Base-by-base conservation (phyloP, 257 asterid genomes). In the Henckelia pumila region DNA sequence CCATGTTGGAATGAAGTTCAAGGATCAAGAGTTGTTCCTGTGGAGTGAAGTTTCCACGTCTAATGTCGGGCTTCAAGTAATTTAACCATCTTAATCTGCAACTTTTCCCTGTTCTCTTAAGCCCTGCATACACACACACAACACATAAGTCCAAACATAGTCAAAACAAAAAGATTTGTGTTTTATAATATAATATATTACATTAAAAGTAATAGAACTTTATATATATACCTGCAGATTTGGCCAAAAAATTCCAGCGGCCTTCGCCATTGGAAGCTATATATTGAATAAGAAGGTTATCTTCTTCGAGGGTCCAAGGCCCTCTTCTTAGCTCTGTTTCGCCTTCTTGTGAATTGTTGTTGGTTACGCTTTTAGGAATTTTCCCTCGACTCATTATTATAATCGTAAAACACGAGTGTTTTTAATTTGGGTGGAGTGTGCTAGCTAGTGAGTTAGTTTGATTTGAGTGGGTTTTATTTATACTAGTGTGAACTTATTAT, bases 221-320 rank as follows among this genome's bases (percentile, higher is more conserved):
- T n/a, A n/a, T n/a, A n/a, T n/a, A n/a, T 30, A 68, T 26, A 87
- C 97, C 97, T 56, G 96, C 88, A 80, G 77, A 76, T 70, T 85
- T 81, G 63, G 95, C 93, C 6, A 80, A 71, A 30, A 82, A 76
- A 74, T 85, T 89, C 96, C 97, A 91, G 22, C 86, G 86, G 37
- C 97, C 96, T 89, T 88, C 97, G 1, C 95, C 92, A 64, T 87
- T 84, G 57, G 67, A 72, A 49, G 80, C 57, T 35, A 88, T 80
- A 40, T 74, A 84, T 7, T 77, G 85, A 71, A 78, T 82, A 26
- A 91, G 95, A 68, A 91, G 90, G 55, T 84, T 84, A 71, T 91
- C 97, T 84, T 91, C 97, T 21, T 91, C 97, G 37, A 77, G 81
- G 8, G 92, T 86, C 97, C 97, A 91, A 71, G 95, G 95, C 55